Evolutionary conservation across 371 early-diverging fungal genomes (phyloP).

Genomic region (Polyrhizophydium stewartii): DNA sequence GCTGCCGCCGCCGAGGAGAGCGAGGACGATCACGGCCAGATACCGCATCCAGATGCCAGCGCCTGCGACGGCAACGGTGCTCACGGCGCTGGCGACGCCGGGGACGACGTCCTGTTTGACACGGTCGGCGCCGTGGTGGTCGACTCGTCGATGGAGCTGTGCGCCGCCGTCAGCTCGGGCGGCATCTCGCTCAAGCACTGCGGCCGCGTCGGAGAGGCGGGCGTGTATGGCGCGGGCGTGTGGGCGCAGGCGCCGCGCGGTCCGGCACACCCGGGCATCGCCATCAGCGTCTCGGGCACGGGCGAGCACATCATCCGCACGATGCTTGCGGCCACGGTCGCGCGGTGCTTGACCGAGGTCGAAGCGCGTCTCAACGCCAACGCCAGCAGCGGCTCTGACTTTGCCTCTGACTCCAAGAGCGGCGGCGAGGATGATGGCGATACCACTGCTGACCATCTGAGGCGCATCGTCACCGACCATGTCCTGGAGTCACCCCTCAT

Average conservation of each 20-base stretch:
- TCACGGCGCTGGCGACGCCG: not conserved
- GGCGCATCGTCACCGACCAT: no score
- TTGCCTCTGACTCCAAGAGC: no score
- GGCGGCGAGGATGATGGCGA: no score
- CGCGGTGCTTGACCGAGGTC: no score
- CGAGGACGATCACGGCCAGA: not conserved
- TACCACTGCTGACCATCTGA: no score
- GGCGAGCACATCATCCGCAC: slow-evolving; percentile 81
- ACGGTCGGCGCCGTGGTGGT: slow-evolving; percentile 86
- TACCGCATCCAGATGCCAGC: not conserved
- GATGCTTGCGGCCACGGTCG: slow-evolving; percentile 46
- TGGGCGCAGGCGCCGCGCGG: slow-evolving; percentile 16
- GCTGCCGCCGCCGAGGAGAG: slow-evolving; percentile 4
- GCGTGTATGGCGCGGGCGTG: slow-evolving; percentile 26
- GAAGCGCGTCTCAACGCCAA: no score
- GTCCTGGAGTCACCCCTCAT: no score
- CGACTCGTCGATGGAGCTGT: slow-evolving; percentile 60
- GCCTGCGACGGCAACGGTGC: not conserved
- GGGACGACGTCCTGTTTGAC: slow-evolving; percentile 36
- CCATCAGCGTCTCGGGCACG: slow-evolving; percentile 65
- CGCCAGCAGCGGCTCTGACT: no score
- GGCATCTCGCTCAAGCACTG: slow-evolving; percentile 79
- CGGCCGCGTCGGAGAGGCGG: slow-evolving; percentile 82
- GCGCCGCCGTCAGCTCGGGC: slow-evolving; percentile 81
- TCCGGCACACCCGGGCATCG: slow-evolving; percentile 32